Conservation (phyloP, 176 grass and related monocot species). For the Echinochloa phyllopogon region DNA sequence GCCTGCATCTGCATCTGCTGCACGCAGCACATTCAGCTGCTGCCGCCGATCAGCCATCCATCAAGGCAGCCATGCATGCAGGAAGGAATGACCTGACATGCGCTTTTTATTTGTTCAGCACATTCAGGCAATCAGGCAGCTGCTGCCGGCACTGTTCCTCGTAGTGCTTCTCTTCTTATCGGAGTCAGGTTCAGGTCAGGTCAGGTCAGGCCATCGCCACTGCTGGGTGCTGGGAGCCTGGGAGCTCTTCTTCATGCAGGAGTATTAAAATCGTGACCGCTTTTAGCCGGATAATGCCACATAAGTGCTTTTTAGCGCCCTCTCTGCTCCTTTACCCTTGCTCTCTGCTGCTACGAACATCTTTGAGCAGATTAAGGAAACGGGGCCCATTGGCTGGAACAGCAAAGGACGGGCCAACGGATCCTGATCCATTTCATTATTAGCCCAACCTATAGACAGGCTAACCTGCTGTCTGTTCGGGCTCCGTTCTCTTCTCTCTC, state of each 20-base stretch:
- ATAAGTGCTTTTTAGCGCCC: conserved; percentile 54
- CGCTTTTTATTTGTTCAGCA: conserved; percentile 18
- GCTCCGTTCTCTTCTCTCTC: neutral
- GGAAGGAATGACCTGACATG: conserved; percentile 44
- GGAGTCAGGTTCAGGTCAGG: conserved; percentile 34
- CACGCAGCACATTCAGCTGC: neutral
- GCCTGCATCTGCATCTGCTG: neutral
- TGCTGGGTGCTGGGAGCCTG: neutral
- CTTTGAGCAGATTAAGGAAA: conserved; percentile 9
- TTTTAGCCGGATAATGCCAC: conserved; percentile 70
- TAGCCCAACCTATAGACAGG: neutral
- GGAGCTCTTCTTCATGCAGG: too few relatives aligned
- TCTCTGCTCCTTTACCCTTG: neutral
- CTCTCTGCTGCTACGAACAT: neutral
- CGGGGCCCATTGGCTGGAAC: neutral
- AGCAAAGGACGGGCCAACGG: neutral
- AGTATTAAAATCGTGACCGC: conserved; percentile 46
- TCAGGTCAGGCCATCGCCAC: conserved; percentile 5
- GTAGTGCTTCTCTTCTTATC: conserved; percentile 21
- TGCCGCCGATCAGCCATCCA: too few relatives aligned
- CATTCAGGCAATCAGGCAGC: conserved; percentile 10
- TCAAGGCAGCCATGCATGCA: neutral
- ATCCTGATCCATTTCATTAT: neutral
- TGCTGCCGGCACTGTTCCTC: neutral
- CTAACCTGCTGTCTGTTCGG: neutral